Evolutionary conservation across 2,329 filamentous ascomycete genomes (phyloP), one percentile per base, ranked within the genome.

Genomic region (Exophiala sideris): DNA sequence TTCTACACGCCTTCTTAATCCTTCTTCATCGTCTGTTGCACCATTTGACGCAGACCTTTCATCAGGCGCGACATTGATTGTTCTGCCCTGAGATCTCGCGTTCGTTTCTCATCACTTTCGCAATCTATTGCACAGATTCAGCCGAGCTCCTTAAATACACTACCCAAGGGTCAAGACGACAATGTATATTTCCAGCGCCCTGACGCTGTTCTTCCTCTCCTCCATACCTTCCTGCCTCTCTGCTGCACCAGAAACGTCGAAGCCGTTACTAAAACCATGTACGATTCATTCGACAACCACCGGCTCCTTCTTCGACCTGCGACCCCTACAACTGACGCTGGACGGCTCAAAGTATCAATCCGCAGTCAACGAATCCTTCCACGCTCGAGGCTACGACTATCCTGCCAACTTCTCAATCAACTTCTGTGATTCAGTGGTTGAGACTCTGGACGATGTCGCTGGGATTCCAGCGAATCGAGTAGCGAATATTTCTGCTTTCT

Each of bases 261-360:
- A 70, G 38, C 67, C 77, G 57, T 64, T 71, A n/a, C 67, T 73
- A 41, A 75, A 77, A 50, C 79, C 82, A 58, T 86, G 83, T 67
- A 83, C 83, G n/a, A 79, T 82, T 52, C 76, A 79, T 58, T 85
- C 82, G 20, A 79, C 82, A 3, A 77, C 75, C n/a, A 79, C 76
- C 10, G 81, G 82, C 52, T 73, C 79, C 50, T 86, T 83, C 73
- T 86, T 84, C 70, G 83, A 86, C 65, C 73, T 86, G 24, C 83
- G 77, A 61, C 73, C 78, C 6, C 76, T 86, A 59, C 55, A 57
- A 18, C 47, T 62, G 34, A 56, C 54, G 9, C 24, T 49, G 9
- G 51, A 57, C 4, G 68, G 84, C 48, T 71, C 71, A 35, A 76
- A 77, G 33, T 77, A 79, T 10, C 67, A 68, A 49, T 42, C 64